Conservation (phyloP, 2,329 filamentous ascomycete genomes). For the Sphaceloma murrayae region DNA sequence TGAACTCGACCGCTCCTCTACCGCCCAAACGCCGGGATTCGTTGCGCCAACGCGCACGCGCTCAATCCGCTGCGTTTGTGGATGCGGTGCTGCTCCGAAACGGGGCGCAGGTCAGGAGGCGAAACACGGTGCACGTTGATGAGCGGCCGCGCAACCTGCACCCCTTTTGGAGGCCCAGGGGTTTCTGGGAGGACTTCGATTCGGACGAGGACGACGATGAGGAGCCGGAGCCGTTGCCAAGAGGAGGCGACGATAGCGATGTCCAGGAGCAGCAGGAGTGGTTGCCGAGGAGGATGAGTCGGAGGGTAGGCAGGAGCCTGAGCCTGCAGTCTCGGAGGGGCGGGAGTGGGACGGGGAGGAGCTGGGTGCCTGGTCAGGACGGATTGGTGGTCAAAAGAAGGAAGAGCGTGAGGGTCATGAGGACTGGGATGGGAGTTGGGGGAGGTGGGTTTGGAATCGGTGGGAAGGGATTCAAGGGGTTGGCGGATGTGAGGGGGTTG, state of each 20-base stretch:
- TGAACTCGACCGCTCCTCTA: slow-evolving; percentile 14
- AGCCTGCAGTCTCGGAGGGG: slow-evolving; percentile 46
- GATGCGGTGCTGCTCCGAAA: slow-evolving; percentile 5
- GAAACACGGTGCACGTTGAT: slow-evolving; percentile 11
- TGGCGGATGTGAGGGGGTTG: slow-evolving; percentile 44
- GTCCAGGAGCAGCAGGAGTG: slow-evolving; percentile 22
- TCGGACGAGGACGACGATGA: slow-evolving; percentile 31
- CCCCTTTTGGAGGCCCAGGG: slow-evolving; percentile 53
- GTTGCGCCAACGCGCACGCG: slow-evolving; percentile 36
- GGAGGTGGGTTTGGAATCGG: slow-evolving; percentile 4
- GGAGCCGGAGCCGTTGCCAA: slow-evolving; percentile 27
- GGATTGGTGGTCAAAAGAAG: slow-evolving; percentile 14
- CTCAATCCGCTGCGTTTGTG: slow-evolving; percentile 38
- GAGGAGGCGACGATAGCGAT: slow-evolving; percentile 39
- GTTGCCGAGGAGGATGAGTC: slow-evolving; percentile 26
- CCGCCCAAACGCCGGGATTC: slow-evolving; percentile 29
- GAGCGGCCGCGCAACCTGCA: slow-evolving; percentile 40
- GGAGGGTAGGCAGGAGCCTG: slow-evolving; percentile 42
- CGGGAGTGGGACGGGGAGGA: slow-evolving; percentile 23
- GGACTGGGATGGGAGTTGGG: slow-evolving; percentile 13
- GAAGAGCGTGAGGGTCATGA: slow-evolving; percentile 14
- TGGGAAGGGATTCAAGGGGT: too few species aligned
- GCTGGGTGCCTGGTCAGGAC: slow-evolving; percentile 14
- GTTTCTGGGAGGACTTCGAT: slow-evolving; percentile 52
- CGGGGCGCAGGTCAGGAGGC: slow-evolving; percentile 23